These are phyloP conservation scores for Neodidymelliopsis sp. DNA, from an alignment of 2,329 filamentous ascomycete genomes.

Conservation along the genomic window DNA sequence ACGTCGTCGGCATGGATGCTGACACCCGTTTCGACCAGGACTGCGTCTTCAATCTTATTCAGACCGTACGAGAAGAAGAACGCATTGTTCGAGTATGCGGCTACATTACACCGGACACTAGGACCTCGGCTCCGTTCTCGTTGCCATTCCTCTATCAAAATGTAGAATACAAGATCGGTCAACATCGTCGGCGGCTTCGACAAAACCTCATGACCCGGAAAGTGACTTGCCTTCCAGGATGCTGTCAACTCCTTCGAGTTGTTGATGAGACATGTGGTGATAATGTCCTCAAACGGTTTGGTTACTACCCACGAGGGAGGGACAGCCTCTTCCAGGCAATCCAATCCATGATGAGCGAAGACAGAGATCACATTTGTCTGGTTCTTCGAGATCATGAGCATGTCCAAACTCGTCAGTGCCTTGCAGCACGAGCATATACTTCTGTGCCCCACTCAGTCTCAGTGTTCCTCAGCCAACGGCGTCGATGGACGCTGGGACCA, in stretches of 20 bases:
- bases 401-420: conserved; percentile 56
- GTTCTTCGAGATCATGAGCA: conserved; percentile 51
- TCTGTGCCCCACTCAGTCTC: conserved; percentile 37
- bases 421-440: conserved; percentile 58
- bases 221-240: conserved; percentile 59
- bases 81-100: conserved; percentile 57
- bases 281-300: conserved; percentile 57
- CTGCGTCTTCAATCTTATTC: conserved; percentile 49
- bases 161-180: conserved; percentile 51
- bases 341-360: conserved; percentile 59
- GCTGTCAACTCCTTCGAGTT: conserved; percentile 60
- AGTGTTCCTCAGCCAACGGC: conserved; percentile 59
- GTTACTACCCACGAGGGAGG: conserved; percentile 58
- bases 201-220: conserved; percentile 60
- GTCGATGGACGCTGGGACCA: conserved; percentile 59
- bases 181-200: conserved; percentile 55
- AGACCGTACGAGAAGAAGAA: conserved; percentile 2
- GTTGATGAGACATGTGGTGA: conserved; percentile 49
- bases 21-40: conserved; percentile 57
- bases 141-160: conserved; percentile 58
- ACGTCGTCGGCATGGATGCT: conserved; percentile 34
- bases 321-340: conserved; percentile 60
- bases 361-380: conserved; percentile 59
- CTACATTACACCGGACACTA: conserved; percentile 57
- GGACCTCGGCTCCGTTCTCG: conserved; percentile 42